Base-by-base conservation (phyloP, 257 asterid genomes). In the Rubia yunnanensis region DNA sequence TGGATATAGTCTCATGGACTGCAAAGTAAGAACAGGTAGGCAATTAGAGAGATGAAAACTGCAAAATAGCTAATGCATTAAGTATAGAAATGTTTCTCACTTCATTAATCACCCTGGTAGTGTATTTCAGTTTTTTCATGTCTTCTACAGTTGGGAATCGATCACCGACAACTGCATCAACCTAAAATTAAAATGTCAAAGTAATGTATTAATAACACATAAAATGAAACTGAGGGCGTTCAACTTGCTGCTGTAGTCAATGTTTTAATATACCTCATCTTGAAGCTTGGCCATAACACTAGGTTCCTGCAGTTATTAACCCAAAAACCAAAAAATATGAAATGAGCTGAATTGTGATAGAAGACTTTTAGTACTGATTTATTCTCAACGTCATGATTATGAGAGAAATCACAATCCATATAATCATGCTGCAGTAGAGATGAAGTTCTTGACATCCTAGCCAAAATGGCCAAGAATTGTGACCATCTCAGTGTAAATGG, bases 1-100 rank as follows among this genome's bases (percentile, higher is more conserved):
- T 22, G 99, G 99, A 61, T 92, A 89, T 71, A 89, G 96, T 78
- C 99, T 86, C 82, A 92, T 73, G 66, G 99, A 89, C 99, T 89
- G 89, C 79, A 75, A 71, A 71, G 36, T 52, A 53, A 72, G 20
- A 63, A 49, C 13, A 44, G 35, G 52, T 67, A 58, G 67, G 62
- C 58, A 60, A 72, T 34, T 20, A 56, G 22, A 28, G 68, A 72
- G 63, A 66, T 59, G 56, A 58, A 65, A 67, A 28, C 36, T 53
- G 63, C 59, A 59, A 64, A 44, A 60, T 11, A 73, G 36, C 61
- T 50, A 24, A 49, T 39, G 58, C 64, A 38, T 20, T 65, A n/a
- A 57, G 53, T 36, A 64, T 50, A 74, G 41, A 30, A 28, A 63
- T 70, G 46, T 49, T 64, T 65, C 95, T 85, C 79, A 87, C 99